Base-by-base conservation (phyloP, 352 stramenopile species). In the Phytophthora constricta region DNA sequence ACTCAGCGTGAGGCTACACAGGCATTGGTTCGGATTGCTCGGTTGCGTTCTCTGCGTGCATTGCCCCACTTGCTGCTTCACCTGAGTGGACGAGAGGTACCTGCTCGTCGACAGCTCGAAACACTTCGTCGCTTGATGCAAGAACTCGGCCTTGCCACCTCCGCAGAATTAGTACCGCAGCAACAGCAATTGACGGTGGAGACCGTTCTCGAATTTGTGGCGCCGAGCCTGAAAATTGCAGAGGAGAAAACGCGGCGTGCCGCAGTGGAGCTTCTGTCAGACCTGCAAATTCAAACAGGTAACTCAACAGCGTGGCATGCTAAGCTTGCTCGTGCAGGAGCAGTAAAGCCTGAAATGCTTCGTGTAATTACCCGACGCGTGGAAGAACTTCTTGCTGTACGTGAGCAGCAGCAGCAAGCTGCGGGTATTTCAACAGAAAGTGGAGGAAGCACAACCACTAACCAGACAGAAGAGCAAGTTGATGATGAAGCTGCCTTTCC, bases 211-310 rank as follows among this genome's bases (percentile, higher is more conserved):
- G 65, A 87, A n/a, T 92, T 91, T 31, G 80, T 87, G 7, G 56
- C 85, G 14, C 82, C 85, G 31, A 86, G 81, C n/a, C 65, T 95
- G 0, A 87, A 89, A 57, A 86, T 90, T 51, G 80, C 80, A 0
- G 85, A 95, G 41, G 86, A 91, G 47, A 95, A 95, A 63, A 92
- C 87, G 0, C 72, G 87, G 26, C 90, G 89, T 56, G 69, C 76
- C 26, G 82, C 83, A 0, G 71, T 92, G 9, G 87, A 95, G 45
- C 65, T 95, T 46, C 87, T 91, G 14, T 85, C 87, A 19, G 74
- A 86, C 17, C 50, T 92, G 19, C 80, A 92, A 27, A 56, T 79
- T 42, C 26, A 56, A 43, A 69, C 45, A 4, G 20, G 20, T 17
- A 69, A 72, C 19, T 65, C 68, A 4, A 72, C 46, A 16, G 46